These are phyloP conservation scores for Phytophthora meadii DNA, from an alignment of 352 stramenopile genomes.

Conservation along the genomic window DNA sequence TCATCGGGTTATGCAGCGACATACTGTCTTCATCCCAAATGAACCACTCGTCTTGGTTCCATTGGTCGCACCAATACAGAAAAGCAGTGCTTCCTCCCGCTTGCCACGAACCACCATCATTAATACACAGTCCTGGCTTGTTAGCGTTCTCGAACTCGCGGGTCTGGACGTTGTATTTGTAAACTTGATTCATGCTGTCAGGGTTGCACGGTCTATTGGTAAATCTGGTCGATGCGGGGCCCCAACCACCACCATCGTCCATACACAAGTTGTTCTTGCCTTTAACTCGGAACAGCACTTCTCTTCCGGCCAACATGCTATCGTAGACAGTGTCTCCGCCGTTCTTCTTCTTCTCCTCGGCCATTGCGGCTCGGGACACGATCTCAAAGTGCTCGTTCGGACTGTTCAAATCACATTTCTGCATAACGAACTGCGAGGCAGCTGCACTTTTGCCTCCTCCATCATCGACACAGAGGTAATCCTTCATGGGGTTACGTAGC, in stretches of 20 bases:
- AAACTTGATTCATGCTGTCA: constrained; percentile 36
- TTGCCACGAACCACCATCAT: constrained; percentile 25
- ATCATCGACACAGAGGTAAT: constrained; percentile 48
- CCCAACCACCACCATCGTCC: constrained; percentile 40
- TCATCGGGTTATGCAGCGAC: constrained; percentile 38
- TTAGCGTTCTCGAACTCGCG: constrained; percentile 30
- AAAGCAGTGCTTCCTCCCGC: constrained; percentile 15
- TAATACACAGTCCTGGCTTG: constrained; percentile 32
- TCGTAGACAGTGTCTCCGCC: constrained; percentile 15
- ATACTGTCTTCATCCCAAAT: constrained; percentile 28
- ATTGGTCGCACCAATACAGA: constrained; percentile 35
- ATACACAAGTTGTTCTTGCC: constrained; percentile 40
- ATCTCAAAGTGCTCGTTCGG: constrained; percentile 37
- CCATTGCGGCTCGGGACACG: constrained; percentile 8
- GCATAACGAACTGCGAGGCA: constrained; percentile 16
- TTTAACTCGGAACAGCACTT: constrained; percentile 30
- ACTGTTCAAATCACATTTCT: constrained; percentile 22
- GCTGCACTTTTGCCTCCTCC: constrained; percentile 17
- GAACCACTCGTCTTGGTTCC: constrained; percentile 35
- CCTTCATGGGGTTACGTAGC: constrained; percentile 40
- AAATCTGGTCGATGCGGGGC: constrained; percentile 25
- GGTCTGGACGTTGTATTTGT: constrained; percentile 23
- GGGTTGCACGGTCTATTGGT: constrained; percentile 22
- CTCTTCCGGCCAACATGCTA: constrained; percentile 20
- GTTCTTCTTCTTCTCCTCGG: constrained; percentile 18